Evolutionary conservation across 495 filamentous ascomycete genomes (phyloP), one percentile per base, ranked within the genome.

Genomic region (Daldinia concentrica): DNA sequence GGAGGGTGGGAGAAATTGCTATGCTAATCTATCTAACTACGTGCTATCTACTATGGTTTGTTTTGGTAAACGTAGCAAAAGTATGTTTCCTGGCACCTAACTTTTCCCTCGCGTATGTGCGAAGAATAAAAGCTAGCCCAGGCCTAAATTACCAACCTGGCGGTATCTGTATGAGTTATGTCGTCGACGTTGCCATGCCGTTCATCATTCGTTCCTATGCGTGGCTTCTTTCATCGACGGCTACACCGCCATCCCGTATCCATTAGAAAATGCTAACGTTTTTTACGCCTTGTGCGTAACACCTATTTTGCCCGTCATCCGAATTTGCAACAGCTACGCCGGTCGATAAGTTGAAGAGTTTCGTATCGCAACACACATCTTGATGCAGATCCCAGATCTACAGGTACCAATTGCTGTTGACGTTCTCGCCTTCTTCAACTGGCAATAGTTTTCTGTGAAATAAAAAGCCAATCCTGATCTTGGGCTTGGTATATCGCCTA

Each of bases 21-120:
- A 48, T 48, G 43, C 43, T 48, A 48, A 48, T 48, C 43, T 48
- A 72, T 73, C 71, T 73, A 73, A 57, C 64, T 73, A 73, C 70
- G 71, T 62, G 51, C 71, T 73, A 73, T 73, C 71, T 73, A 73
- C 65, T 69, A 39, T 59, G 62, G 51, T 58, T 58, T 39, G 54
- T 17, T 58, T 59, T 55, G 43, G 43, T 48, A 48, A 73, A 62
- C 71, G 71, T 73, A 73, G 71, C 56, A 54, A 73, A 69, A 54
- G n/a, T 34, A 37, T 41, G 34, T 43, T 19, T 22, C 57, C 36
- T 17, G 57, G 19, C 15, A 24, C 29, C 17, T 34, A 12, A 24
- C 15, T 30, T 57, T 30, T 17, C 7, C 11, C 11, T 22, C 11
- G 29, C 22, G 0, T 34, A 58, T 15, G 55, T 12, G 37, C 19